phyloP scores from a whole-genome alignment of 352 stramenopile species.

The Phytophthora pluvialis region DNA sequence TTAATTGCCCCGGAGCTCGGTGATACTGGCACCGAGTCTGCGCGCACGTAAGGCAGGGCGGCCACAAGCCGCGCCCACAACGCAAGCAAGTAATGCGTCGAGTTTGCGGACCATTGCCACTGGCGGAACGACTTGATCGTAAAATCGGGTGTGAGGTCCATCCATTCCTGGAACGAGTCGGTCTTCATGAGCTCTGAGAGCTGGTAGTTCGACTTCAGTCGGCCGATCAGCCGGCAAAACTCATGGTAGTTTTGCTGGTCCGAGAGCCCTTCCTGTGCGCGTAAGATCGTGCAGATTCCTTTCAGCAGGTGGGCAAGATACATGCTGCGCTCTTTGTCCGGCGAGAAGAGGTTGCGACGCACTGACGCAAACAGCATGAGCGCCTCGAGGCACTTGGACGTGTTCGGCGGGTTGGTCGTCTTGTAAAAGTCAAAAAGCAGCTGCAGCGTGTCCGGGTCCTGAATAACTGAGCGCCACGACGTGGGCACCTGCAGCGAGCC shows the following conservation, averaged over 20 bases:
- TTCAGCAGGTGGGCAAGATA: slow-evolving; percentile 95
- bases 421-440: slow-evolving; percentile 98
- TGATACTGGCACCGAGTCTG: slow-evolving; percentile 63
- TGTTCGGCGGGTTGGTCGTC: slow-evolving; percentile 92
- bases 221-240: slow-evolving; percentile 97
- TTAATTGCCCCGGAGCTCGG: slow-evolving; percentile 53
- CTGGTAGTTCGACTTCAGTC: slow-evolving; percentile 99
- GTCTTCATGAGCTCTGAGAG: slow-evolving; percentile 97
- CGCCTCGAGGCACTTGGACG: slow-evolving; percentile 95
- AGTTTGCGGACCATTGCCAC: slow-evolving; percentile 95
- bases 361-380: slow-evolving; percentile 97
- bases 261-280: slow-evolving; percentile 95
- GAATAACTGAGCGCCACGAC: slow-evolving; percentile 94
- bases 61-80: slow-evolving; percentile 97
- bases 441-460: slow-evolving; percentile 94
- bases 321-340: slow-evolving; percentile 94
- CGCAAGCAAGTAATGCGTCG: slow-evolving; percentile 97
- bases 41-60: slow-evolving; percentile 95
- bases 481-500: slow-evolving; percentile 97
- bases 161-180: slow-evolving; percentile 97
- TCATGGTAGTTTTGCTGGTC: slow-evolving; percentile 99
- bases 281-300: slow-evolving; percentile 95
- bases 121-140: slow-evolving; percentile 97
- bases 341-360: slow-evolving; percentile 96
- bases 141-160: slow-evolving; percentile 96